Conservation (phyloP, 1,284 basidiomycete species). For the Ganoderma sinense region DNA sequence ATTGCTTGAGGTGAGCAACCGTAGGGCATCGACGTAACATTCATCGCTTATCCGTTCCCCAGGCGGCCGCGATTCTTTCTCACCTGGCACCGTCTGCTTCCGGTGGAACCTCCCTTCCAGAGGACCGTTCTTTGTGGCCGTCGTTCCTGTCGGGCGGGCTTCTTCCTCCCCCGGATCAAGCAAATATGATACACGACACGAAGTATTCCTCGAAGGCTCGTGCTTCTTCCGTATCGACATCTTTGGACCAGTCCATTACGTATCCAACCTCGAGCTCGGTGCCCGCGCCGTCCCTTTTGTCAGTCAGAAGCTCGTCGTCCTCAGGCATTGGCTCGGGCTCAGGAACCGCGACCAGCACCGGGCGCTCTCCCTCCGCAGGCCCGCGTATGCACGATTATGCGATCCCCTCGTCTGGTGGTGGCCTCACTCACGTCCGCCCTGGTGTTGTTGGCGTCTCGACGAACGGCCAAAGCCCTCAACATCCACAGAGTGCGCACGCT, state of each 20-base stretch:
- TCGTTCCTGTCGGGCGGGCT: conserved; percentile 77
- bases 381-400: conserved; percentile 73
- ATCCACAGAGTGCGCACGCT: conserved; percentile 18
- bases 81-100: conserved; percentile 75
- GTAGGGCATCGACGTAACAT: not conserved
- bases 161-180: conserved; percentile 60
- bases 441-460: conserved; percentile 62
- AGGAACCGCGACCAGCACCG: conserved; percentile 28
- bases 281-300: conserved; percentile 39
- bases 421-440: conserved; percentile 63
- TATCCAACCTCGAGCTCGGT: conserved; percentile 52
- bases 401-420: conserved; percentile 48
- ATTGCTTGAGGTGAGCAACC: conserved; percentile 81
- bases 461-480: not conserved
- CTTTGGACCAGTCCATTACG: conserved; percentile 32
- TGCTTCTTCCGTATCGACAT: conserved; percentile 29
- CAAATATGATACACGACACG: conserved; percentile 27
- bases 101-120: conserved; percentile 84
- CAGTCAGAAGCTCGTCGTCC: conserved; percentile 17
- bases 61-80: conserved; percentile 95
- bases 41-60: conserved; percentile 7
- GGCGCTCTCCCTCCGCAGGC: conserved; percentile 50
- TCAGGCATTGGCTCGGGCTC: conserved; percentile 6
- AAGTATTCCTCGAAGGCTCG: conserved; percentile 22
- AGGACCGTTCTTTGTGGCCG: conserved; percentile 90